Base-by-base conservation (phyloP, 1,284 basidiomycete species). In the Pseudomicrostroma phylloplanum region DNA sequence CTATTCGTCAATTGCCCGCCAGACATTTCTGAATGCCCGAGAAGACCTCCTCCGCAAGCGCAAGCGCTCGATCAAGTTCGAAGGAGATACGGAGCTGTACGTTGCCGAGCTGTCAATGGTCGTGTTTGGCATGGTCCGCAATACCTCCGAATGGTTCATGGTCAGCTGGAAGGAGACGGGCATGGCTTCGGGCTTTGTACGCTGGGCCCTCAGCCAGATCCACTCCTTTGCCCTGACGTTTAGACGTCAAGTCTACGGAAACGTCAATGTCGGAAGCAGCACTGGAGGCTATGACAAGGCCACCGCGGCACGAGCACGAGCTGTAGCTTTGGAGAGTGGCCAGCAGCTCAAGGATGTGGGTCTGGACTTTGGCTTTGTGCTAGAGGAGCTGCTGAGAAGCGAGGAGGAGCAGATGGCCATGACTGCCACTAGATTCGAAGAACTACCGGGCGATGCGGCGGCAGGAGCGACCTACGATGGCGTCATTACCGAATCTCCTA, bases 61-160 rank as follows among this genome's bases (percentile, higher is more conserved):
- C 46, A 86, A 91, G 13, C 83, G 93, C 51, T 87, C 87, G 74
- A 96, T 97, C 76, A 85, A 86, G 59, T 94, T 93, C 71, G 92
- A 96, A 73, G 94, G 94, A 1, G 88, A 94, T 71, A 85, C 91
- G n/a, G 84, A 85, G 6, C 83, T 87, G 57, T 93, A 80, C 70
- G 76, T 93, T 56, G 87, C 86, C 17, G 89, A 92, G 73, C 82
- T 94, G 48, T 86, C 89, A 0, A 83, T 91, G 59, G 88, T 94
- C 0, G 85, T 88, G 64, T 94, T 94, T 72, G 92, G 90, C 0
- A 86, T 89, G 7, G 88, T 94, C 80, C 92, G 92, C 78, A 90
- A 98, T 77, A 96, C 93, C 1, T 90, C 90, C 48, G 94, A 99
- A 80, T 98, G 94, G 96, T 99, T 92, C 80, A 84, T 96, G 76